Evolutionary conservation across 352 stramenopile species (phyloP).

Genomic region (Pythium guiyangense): DNA sequence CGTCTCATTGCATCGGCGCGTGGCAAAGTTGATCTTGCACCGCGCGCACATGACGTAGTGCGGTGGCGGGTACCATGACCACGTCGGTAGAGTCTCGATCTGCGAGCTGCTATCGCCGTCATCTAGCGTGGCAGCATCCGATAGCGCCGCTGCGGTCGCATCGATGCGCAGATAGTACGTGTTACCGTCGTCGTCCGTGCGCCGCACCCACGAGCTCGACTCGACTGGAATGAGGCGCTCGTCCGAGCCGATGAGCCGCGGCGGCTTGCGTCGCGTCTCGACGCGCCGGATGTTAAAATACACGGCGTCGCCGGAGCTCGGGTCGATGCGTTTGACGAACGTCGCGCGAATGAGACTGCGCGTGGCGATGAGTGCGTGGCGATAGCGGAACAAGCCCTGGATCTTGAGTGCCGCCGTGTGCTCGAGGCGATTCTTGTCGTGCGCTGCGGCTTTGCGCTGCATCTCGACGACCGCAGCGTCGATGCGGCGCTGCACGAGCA

Average conservation of each 20-base stretch:
- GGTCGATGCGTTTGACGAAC: conserved; percentile 63
- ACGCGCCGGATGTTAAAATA: conserved; percentile 59
- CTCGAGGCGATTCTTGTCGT: conserved; percentile 25
- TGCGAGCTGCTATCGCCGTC: no score
- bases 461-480: conserved; percentile 33
- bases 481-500: conserved; percentile 48
- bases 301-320: conserved; percentile 35
- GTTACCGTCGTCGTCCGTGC: conserved; percentile 34
- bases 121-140: no score
- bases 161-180: conserved; percentile 52
- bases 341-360: conserved; percentile 45
- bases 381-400: conserved; percentile 60
- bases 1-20: conserved; percentile 35
- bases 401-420: conserved; percentile 44
- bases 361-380: conserved; percentile 31
- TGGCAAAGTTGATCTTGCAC: conserved; percentile 53
- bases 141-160: not conserved
- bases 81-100: not conserved
- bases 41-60: conserved; percentile 51
- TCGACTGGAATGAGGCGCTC: conserved; percentile 44
- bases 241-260: conserved; percentile 43
- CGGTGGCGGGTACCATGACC: conserved; percentile 35
- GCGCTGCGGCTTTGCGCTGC: conserved; percentile 18
- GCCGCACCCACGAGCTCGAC: conserved; percentile 59
- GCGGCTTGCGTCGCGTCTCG: conserved; percentile 30